These are phyloP conservation scores for Blechomonas ayalai DNA, from an alignment of 208 protist genomes.

Conservation along the genomic window DNA sequence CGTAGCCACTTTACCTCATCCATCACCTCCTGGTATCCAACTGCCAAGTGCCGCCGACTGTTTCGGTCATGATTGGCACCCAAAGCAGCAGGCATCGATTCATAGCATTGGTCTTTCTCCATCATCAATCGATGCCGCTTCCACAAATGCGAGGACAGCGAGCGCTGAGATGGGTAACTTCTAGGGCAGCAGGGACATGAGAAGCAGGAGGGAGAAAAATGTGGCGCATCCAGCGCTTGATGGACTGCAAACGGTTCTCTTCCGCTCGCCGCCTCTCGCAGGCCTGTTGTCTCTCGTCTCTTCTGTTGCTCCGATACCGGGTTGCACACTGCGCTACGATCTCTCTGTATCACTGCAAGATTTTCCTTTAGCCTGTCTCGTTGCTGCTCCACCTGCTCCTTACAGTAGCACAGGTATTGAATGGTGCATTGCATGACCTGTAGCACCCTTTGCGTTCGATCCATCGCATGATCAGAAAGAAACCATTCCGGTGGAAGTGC, in stretches of 20 bases:
- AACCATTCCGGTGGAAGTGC: constrained; percentile 63
- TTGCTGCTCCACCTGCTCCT: constrained; percentile 12
- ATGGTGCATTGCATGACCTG: constrained; percentile 71
- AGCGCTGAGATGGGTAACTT: constrained; percentile 1
- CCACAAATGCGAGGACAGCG: constrained; percentile 1
- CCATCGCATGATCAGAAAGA: constrained; percentile 18
- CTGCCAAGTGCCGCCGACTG: neutral
- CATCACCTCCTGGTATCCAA: neutral
- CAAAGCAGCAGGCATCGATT: neutral
- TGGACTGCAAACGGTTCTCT: too few relatives aligned
- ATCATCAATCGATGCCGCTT: neutral
- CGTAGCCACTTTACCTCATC: neutral
- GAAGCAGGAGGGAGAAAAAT: too few relatives aligned
- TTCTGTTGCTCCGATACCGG: too few relatives aligned
- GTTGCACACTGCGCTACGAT: too few relatives aligned
- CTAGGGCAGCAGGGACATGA: constrained; percentile 6
- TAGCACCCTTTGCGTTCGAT: constrained; percentile 25
- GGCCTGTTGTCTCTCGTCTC: too few relatives aligned
- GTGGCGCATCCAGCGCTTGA: too few relatives aligned
- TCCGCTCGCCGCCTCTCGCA: too few relatives aligned
- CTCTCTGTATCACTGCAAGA: too few relatives aligned
- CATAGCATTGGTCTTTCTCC: too few relatives aligned
- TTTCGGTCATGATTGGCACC: neutral
- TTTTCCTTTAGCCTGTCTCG: too few relatives aligned
- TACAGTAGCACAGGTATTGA: constrained; percentile 46